These are phyloP conservation scores for Apiosordaria backusii DNA, from an alignment of 495 filamentous ascomycete genomes.

Conservation along the genomic window DNA sequence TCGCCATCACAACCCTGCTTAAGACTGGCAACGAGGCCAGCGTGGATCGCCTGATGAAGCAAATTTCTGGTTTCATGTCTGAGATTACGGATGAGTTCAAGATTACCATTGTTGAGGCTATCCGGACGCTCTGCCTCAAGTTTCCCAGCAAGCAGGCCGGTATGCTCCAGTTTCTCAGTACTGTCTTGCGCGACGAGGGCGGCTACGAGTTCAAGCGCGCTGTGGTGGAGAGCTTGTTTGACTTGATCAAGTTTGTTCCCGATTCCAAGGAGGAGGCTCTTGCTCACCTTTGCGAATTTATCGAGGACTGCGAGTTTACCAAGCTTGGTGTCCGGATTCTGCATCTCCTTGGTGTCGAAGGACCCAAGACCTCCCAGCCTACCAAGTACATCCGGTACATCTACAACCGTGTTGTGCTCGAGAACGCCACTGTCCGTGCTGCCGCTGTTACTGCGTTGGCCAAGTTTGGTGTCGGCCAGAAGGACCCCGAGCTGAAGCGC, in stretches of 20 bases:
- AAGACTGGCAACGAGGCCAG: constrained; percentile 98
- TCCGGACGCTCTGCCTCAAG: constrained; percentile 92
- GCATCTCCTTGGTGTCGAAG: constrained; percentile 89
- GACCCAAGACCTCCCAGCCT: constrained; percentile 90
- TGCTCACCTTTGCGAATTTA: constrained; percentile 96
- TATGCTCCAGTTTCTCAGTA: constrained; percentile 94
- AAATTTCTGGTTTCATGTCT: constrained; percentile 95
- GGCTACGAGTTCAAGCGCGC: constrained; percentile 98
- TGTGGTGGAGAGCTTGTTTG: constrained; percentile 99
- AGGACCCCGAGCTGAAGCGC: constrained; percentile 92
- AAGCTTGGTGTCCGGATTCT: constrained; percentile 95
- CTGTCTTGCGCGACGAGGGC: constrained; percentile 91
- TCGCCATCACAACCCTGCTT: constrained; percentile 94
- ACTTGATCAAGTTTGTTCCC: constrained; percentile 97
- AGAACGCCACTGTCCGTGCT: constrained; percentile 93
- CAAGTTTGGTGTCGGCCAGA: constrained; percentile 96
- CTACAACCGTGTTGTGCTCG: constrained; percentile 96
- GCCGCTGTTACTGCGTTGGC: constrained; percentile 93
- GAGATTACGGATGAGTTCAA: constrained; percentile 99
- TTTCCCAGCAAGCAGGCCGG: constrained; percentile 97
- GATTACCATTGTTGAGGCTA: constrained; percentile 97
- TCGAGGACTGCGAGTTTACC: constrained; percentile 99
- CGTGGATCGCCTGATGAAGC: constrained; percentile 97
- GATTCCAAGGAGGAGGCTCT: constrained; percentile 97
- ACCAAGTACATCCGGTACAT: constrained; percentile 99